These are phyloP conservation scores for Aspergillus novoparasiticus DNA, from an alignment of 2,329 filamentous ascomycete genomes.

Conservation along the genomic window DNA sequence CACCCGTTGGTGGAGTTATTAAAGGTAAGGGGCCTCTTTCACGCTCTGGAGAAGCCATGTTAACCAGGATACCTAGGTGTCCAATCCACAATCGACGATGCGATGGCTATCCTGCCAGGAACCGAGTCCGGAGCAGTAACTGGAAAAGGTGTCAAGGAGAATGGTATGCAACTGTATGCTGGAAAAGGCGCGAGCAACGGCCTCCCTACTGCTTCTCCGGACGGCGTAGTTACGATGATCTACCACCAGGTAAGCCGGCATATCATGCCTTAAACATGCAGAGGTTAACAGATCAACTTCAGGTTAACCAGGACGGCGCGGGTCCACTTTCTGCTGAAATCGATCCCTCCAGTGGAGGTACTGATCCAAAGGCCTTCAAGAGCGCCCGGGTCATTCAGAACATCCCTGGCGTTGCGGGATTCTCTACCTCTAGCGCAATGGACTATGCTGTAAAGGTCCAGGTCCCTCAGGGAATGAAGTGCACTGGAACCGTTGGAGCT, in stretches of 20 bases:
- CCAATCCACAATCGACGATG: slow-evolving; percentile 13
- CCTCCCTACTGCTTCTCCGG: slow-evolving; percentile 63
- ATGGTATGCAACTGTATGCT: slow-evolving; percentile 56
- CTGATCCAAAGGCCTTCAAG: slow-evolving; percentile 62
- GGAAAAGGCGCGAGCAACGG: slow-evolving; percentile 58
- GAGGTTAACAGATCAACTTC: neutral
- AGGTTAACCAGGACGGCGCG: slow-evolving; percentile 70
- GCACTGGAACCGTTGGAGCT: slow-evolving; percentile 60
- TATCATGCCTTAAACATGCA: neutral
- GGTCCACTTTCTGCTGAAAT: slow-evolving; percentile 64
- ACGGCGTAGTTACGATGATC: slow-evolving; percentile 64
- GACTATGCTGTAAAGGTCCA: slow-evolving; percentile 67
- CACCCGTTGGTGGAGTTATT: slow-evolving; percentile 12
- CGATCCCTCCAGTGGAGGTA: slow-evolving; percentile 66
- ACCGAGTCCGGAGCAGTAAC: slow-evolving; percentile 52
- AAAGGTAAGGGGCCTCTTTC: slow-evolving; percentile 6
- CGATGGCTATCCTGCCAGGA: slow-evolving; percentile 35
- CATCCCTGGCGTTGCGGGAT: slow-evolving; percentile 63
- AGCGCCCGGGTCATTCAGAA: slow-evolving; percentile 61
- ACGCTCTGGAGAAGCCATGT: too few species aligned
- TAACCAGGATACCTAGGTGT: slow-evolving; percentile 4
- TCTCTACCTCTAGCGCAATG: slow-evolving; percentile 61
- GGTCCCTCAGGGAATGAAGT: slow-evolving; percentile 70
- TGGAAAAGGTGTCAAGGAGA: slow-evolving; percentile 51
- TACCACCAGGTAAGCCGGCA: slow-evolving; percentile 56